Base-by-base conservation (phyloP, 2,329 filamentous ascomycete genomes). In the Cladophialophora yegresii region DNA sequence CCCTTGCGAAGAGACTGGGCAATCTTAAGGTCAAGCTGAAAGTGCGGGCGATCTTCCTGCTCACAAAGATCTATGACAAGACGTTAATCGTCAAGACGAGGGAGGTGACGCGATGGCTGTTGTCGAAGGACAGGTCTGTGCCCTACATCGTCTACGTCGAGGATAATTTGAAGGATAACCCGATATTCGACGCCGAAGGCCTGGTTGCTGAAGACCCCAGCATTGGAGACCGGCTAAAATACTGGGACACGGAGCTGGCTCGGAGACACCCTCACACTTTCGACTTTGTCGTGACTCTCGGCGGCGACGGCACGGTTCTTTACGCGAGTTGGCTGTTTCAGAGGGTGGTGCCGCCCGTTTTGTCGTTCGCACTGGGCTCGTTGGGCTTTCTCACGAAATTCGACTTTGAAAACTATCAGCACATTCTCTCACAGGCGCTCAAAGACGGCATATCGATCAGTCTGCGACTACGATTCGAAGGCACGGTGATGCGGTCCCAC, bases 261-360 rank as follows among this genome's bases (percentile, higher is more conserved):
- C 84, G 84, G 54, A 83, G 86, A 47, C 84, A 88, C 64, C 93
- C 93, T 3, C 92, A 96, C 71, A 89, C 87, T 0, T 97, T 98
- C 74, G 95, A 99, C 77, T 96, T 99, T 73, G 88, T 96, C 57
- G 86, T 99, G 55, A 95, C 93, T 0, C 84, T 96, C 3, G 93
- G 92, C 54, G 95, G 95, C 8, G 95, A 99, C 75, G 95, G 95
- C 20, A 99, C 95, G 0, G 93, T 99, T 6, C 81, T 99, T 8
- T 98, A 96, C 74, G 91, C 93, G 3, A 96, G 92, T 74, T 98
- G 93, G 92, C 82, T 99, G 1, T 99, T 99, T 75, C 95, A 99
- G 79, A 87, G 91, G 54, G 90, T 98, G 53, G 93, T 98, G 0
- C 95, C 95, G 4, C 95, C 95, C 0, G 92, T 97, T 0, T 81